Conservation (phyloP, 164 flowering plant genomes). For the Berberis vulgaris region DNA sequence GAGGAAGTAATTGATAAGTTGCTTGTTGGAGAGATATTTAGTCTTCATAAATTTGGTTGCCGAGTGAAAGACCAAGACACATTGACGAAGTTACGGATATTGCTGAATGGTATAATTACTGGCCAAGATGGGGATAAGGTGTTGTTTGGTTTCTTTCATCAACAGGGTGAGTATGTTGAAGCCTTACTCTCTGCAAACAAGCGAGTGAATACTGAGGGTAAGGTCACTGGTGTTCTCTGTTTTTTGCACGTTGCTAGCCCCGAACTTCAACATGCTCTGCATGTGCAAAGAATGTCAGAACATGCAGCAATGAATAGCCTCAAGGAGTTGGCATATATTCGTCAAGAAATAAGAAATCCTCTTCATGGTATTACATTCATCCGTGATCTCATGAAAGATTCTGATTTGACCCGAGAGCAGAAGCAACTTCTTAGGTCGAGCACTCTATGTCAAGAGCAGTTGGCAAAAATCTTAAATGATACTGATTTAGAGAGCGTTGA, state of each 20-base stretch:
- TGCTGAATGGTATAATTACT: constrained; percentile 39
- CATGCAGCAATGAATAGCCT: constrained; percentile 48
- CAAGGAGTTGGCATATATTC: constrained; percentile 47
- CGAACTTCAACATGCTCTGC: constrained; percentile 64
- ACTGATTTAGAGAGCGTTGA: constrained; percentile 55
- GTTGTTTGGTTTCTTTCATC: constrained; percentile 49
- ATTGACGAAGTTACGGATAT: constrained; percentile 49
- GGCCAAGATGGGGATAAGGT: constrained; percentile 51
- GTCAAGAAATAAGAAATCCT: constrained; percentile 51
- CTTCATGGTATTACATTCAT: constrained; percentile 43
- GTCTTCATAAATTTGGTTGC: constrained; percentile 41
- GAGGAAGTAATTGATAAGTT: constrained; percentile 43
- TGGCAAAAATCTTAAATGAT: constrained; percentile 49
- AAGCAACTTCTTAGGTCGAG: constrained; percentile 36
- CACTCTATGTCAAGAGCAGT: constrained; percentile 48
- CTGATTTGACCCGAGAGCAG: constrained; percentile 48
- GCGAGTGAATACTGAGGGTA: constrained; percentile 46
- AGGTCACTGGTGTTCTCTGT: constrained; percentile 49
- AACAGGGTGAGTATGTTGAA: constrained; percentile 45
- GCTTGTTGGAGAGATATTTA: constrained; percentile 74
- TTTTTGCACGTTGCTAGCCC: constrained; percentile 72
- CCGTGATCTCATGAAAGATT: constrained; percentile 38
- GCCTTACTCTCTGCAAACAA: constrained; percentile 54
- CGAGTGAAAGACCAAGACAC: constrained; percentile 63
- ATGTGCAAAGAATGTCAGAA: constrained; percentile 56